Evolutionary conservation across 1,284 basidiomycete species (phyloP), one percentile per base, ranked within the genome.

Genomic region (Ganoderma resinaceum): DNA sequence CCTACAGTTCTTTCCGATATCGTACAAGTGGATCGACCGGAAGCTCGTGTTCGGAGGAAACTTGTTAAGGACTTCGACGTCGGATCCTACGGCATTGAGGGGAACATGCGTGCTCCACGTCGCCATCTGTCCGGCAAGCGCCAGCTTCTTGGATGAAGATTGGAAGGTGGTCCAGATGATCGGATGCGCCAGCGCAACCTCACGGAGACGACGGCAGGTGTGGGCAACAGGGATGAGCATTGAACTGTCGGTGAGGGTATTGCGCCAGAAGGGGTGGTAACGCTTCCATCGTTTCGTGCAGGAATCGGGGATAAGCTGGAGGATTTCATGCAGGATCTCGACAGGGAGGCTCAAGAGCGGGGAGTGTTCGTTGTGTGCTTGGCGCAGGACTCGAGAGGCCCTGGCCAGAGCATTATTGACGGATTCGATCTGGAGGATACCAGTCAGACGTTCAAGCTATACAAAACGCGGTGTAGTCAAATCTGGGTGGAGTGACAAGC

Each of bases 171-270:
- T 14, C 66, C 66, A 67, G n/a, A 63, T 29, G 12, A 14, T 23
- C 8, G 35, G 66, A 35, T 55, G 26, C 2, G 35, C n/a, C 14
- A 67, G 62, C 0, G 62, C 58, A 3, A 67, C 52, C 23, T 63
- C 46, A 12, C 66, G 66, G 5, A 67, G 58, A 0, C 40, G 66
- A 35, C 23, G 66, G 31, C 66, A 64, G 7, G 57, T 55, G 6
- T 35, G 46, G n/a, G 31, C 29, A 6, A 62, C 40, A 31, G 66
- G 61, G 7, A 62, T 12, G 11, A 66, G 61, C 53, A 26, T 57
- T 4, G 31, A 46, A 52, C 53, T 58, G 42, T 63, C 66, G 6
- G 14, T 3, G 9, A 23, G 33, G 0, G 23, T 8, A 23, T 52
- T 49, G 9, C 29, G 18, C 66, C 61, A 66, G 31, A 59, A 62